A percentile compares a stretch with the other conserved stretches of the same genome.
These are phyloP conservation scores for Solanum corneliomulleri DNA, from an alignment of 257 asterid species.

Conservation along the genomic window DNA sequence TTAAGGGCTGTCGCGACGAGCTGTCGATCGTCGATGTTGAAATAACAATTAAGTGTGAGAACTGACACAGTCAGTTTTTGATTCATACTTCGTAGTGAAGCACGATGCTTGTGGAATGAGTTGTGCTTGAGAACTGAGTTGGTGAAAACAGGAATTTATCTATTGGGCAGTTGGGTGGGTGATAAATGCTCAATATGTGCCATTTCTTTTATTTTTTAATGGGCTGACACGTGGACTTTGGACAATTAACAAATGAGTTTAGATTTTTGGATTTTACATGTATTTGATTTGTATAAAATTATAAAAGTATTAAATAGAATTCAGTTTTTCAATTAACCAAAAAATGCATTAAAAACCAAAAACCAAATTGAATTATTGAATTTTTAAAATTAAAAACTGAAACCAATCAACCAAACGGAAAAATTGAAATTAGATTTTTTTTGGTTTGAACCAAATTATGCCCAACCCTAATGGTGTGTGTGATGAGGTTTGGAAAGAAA, in stretches of 20 bases:
- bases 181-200: not conserved
- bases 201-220: not conserved
- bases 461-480: not conserved
- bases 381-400: too few species aligned
- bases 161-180: not conserved
- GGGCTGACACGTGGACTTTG: not conserved
- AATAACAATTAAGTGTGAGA: not conserved
- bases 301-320: too few species aligned
- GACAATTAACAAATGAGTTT: not conserved
- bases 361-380: too few species aligned
- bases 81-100: not conserved
- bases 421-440: not conserved
- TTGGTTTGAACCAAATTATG: not conserved
- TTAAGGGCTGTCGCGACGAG: not conserved
- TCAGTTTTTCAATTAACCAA: too few species aligned
- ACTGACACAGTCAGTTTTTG: not conserved
- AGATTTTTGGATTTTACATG: not conserved
- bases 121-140: not conserved
- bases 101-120: too few species aligned
- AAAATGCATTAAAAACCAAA: too few species aligned
- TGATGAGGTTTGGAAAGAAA: not conserved
- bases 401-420: not conserved
- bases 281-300: not conserved
- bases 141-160: not conserved
- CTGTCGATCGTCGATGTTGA: not conserved